Conservation (phyloP, 495 filamentous ascomycete species). For the Aspergillus mulundensis region DNA sequence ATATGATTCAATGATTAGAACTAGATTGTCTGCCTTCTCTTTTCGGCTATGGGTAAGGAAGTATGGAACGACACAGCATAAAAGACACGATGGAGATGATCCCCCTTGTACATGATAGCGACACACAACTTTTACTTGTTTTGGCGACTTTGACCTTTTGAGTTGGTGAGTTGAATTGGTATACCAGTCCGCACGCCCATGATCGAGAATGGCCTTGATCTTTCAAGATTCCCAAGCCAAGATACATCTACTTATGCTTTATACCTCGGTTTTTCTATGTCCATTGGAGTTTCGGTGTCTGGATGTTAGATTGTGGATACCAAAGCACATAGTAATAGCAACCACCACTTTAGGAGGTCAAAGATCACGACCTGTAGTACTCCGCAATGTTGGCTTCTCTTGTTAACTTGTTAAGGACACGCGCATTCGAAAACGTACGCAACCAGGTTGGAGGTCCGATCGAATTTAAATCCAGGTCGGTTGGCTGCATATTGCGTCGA, state of each 20-base stretch:
- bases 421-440: not conserved
- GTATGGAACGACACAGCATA: not conserved
- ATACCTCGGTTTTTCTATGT: not conserved
- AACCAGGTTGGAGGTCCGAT: not conserved
- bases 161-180: constrained; percentile 4
- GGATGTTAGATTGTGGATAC: not conserved
- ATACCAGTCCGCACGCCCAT: not conserved
- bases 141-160: not conserved
- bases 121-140: constrained; percentile 6
- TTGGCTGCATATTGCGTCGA: not conserved
- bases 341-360: no score
- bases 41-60: not conserved
- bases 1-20: constrained; percentile 53
- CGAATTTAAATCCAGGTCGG: not conserved
- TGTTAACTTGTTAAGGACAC: not conserved
- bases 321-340: not conserved
- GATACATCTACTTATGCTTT: not conserved
- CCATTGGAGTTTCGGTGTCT: not conserved
- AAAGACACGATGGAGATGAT: constrained; percentile 3
- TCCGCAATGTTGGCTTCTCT: no score
- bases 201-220: no score
- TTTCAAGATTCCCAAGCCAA: not conserved
- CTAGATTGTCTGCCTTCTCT: constrained; percentile 6
- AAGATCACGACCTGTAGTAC: no score
- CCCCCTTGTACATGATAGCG: constrained; percentile 11